phyloP scores from a whole-genome alignment of 192 early-diverging fungal genomes.

The Podochytrium sp. region DNA sequence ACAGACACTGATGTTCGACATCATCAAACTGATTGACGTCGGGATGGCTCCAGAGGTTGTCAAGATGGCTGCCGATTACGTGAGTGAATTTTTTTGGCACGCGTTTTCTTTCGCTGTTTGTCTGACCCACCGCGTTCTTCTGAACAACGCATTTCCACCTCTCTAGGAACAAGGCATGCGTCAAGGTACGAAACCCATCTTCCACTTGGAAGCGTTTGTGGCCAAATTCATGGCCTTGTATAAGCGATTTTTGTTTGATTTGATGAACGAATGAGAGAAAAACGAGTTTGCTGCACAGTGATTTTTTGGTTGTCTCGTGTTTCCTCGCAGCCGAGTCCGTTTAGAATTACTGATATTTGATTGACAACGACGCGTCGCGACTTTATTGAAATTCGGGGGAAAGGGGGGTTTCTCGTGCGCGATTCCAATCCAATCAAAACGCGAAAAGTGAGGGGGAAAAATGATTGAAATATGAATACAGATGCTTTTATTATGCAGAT shows the following conservation, averaged over 20 bases:
- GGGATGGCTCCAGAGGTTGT: constrained; percentile 71
- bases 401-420: no score
- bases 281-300: not conserved
- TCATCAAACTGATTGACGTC: constrained; percentile 72
- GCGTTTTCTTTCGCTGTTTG: not conserved
- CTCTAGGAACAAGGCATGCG: constrained; percentile 81
- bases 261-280: constrained; percentile 5
- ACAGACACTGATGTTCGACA: constrained; percentile 71
- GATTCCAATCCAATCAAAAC: no score
- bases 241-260: constrained; percentile 69
- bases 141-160: not conserved
- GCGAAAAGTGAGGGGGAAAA: no score
- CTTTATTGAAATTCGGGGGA: no score
- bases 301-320: not conserved
- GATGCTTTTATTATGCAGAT: no score
- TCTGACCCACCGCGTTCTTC: no score
- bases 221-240: constrained; percentile 91
- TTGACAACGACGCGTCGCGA: not conserved
- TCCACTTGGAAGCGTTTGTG: constrained; percentile 94
- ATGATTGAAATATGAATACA: no score
- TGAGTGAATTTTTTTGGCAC: constrained; percentile 27
- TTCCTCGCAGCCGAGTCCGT: no score
- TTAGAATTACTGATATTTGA: not conserved
- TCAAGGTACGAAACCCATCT: constrained; percentile 86
- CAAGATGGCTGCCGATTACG: constrained; percentile 80